A percentile compares a stretch with the other conserved stretches of the same genome.
These are phyloP conservation scores for Endotrypanum monterogeii DNA, from an alignment of 208 protist genomes.

Conservation along the genomic window DNA sequence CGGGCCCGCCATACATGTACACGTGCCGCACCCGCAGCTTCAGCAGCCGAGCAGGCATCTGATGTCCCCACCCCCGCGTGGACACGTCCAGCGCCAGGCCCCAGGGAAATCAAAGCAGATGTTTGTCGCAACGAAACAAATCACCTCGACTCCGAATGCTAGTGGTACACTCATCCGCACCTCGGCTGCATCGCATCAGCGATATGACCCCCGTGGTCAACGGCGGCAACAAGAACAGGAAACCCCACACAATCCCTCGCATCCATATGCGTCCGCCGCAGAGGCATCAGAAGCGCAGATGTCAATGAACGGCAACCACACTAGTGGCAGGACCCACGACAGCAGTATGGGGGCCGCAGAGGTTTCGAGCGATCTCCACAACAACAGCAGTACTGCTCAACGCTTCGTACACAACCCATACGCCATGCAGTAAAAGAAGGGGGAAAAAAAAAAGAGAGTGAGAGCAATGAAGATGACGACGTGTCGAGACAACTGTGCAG, in stretches of 20 bases:
- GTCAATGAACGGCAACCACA: constrained; percentile 16
- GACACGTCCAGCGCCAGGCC: not conserved
- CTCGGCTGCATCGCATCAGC: constrained; percentile 11
- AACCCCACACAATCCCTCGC: constrained; percentile 5
- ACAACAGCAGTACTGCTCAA: constrained; percentile 12
- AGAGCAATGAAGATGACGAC: not conserved
- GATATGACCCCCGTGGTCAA: constrained; percentile 19
- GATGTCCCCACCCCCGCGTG: not conserved
- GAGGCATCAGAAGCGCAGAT: not conserved
- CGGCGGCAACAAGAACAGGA: constrained; percentile 16
- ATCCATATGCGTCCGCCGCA: not conserved
- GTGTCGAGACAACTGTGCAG: too few relatives aligned
- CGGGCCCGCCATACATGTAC: not conserved
- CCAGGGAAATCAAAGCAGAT: not conserved
- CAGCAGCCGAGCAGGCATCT: not conserved
- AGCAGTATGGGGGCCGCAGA: not conserved
- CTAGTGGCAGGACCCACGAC: not conserved
- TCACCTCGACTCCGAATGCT: constrained; percentile 4
- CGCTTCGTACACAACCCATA: constrained; percentile 35
- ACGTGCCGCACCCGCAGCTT: not conserved
- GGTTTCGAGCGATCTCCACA: not conserved
- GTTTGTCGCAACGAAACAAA: not conserved
- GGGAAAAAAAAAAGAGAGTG: too few relatives aligned
- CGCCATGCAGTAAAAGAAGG: not conserved
- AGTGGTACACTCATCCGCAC: constrained; percentile 21